Evolutionary conservation across 306 rosid species (phyloP).

Genomic region (Trifolium dubium): DNA sequence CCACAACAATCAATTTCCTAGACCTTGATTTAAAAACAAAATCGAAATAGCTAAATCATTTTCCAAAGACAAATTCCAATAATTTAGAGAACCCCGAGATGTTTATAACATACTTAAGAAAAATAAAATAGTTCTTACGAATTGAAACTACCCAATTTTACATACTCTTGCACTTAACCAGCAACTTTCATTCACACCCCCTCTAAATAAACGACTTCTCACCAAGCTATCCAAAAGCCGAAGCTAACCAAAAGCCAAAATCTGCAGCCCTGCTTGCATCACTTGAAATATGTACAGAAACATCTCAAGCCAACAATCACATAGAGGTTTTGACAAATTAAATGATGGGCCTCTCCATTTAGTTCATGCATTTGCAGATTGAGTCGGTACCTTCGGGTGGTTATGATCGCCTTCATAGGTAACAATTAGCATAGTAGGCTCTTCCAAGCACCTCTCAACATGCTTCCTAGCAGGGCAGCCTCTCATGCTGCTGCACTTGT

Average conservation of each 20-base stretch:
- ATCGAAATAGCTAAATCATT: slow-evolving; percentile 2
- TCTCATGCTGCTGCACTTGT: slow-evolving; percentile 99
- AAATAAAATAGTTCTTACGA: slow-evolving; percentile 52
- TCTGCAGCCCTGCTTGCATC: slow-evolving; percentile 55
- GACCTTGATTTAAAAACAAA: neutral
- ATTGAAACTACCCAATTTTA: slow-evolving; percentile 59
- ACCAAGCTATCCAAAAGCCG: slow-evolving; percentile 47
- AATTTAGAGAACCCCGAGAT: slow-evolving; percentile 49
- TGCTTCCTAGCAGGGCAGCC: slow-evolving; percentile 99
- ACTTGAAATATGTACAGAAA: slow-evolving; percentile 74
- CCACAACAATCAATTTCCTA: neutral
- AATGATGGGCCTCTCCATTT: slow-evolving; percentile 44
- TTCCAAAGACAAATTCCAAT: slow-evolving; percentile 50
- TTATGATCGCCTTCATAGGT: slow-evolving; percentile 98
- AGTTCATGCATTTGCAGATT: slow-evolving; percentile 76
- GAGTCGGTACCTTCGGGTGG: slow-evolving; percentile 79
- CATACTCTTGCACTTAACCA: slow-evolving; percentile 51
- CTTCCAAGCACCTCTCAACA: slow-evolving; percentile 96
- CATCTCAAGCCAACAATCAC: slow-evolving; percentile 59
- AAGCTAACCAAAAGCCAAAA: slow-evolving; percentile 46
- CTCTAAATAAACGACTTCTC: slow-evolving; percentile 48
- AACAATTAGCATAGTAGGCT: slow-evolving; percentile 90
- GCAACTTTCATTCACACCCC: slow-evolving; percentile 31
- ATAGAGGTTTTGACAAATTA: slow-evolving; percentile 31
- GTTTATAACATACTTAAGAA: slow-evolving; percentile 56